Evolutionary conservation across 1,139 yeast genomes (phyloP), one percentile per base, ranked within the genome.

Genomic region (Petasospora rhodanensis): DNA sequence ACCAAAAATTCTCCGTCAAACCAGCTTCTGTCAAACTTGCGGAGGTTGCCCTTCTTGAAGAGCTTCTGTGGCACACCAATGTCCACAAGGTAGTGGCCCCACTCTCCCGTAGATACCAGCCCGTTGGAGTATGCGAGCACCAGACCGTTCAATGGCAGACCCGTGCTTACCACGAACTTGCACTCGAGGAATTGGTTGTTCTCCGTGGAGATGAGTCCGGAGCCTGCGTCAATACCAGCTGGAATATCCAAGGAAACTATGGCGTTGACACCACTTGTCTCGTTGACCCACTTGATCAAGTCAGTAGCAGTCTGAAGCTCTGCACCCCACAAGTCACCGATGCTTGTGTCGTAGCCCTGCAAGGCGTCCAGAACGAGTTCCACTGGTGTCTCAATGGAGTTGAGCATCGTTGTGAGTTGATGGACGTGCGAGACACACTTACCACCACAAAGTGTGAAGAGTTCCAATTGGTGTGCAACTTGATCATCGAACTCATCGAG

Each of bases 161-260:
- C 94, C 55, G 81, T 63, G 22, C 89, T 79, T 9, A 81, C 70
- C 33, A 85, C 70, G 24, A 55, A 54, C 18, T 57, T 55, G 16
- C 62, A 46, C 11, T 52, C 43, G 11, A 63, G 45, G 15, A 32
- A 31, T 12, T 26, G 30, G 8, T 55, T 47, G 6, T 44, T 47
- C 10, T 24, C 38, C 16, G 37, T 29, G 9, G 54, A 51, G 24
- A 55, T 54, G 5, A 78, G 68, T 7, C 95, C 96, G 0, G 93
- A 78, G 5, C 94, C 85, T 7, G 93, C 81, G 51, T 86, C 95
- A 26, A 83, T 66, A 7, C 96, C 96, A 0, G 89, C 73, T 3
- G 95, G 93, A 21, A 84, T 73, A 50, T 86, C 95, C 18, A 87
- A 56, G 0, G 95, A 81, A 30, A 74, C 70, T 7, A 70, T 61